Base-by-base conservation (phyloP, 176 grass and related monocot species). In the Paspalum notatum region DNA sequence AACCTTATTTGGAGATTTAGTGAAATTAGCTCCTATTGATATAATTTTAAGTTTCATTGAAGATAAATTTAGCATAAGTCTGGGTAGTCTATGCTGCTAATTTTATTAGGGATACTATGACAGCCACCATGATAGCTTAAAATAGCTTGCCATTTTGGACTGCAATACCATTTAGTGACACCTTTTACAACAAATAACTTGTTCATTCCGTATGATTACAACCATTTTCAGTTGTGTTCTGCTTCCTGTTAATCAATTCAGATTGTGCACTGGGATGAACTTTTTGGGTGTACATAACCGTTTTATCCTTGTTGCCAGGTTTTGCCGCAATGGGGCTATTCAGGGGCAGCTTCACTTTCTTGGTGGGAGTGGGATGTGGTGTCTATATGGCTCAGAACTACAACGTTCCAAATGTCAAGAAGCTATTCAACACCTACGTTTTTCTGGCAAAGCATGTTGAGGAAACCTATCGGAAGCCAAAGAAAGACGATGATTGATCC, bases 371-470 rank as follows among this genome's bases (percentile, higher is more conserved):
- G 72, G 90, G 84, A 12, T 92, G 80, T 11, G 90, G 93, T 62
- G 74, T 90, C 27, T 90, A 86, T 77, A 68, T 92, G 49, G 85
- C 93, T 74, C 87, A 93, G 74, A 96, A 93, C 77, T 93, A 90
- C 85, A 88, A 67, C 12, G 78, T 96, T 68, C 90, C 93, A 1
- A 90, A 92, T 11, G 43, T 96, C 40, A 96, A 96, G 66, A 90
- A 85, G 85, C 80, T 96, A 4, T 73, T 90, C 61, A 80, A 92
- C 64, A 86, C 87, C 12, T 93, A 83, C 16, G 69, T 87, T 67
- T 85, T 90, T 50, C n/a, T 88, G 62, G 93, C 93, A 73, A 87
- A 88, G 87, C 87, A 88, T 53, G 17, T 87, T 0, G 93, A 95
- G 72, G 87, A 89, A 80, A 92, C 81, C 12, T 88, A 92, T 72